Base-by-base conservation (phyloP, 1,284 basidiomycete species). In the Heliocybe sulcata region DNA sequence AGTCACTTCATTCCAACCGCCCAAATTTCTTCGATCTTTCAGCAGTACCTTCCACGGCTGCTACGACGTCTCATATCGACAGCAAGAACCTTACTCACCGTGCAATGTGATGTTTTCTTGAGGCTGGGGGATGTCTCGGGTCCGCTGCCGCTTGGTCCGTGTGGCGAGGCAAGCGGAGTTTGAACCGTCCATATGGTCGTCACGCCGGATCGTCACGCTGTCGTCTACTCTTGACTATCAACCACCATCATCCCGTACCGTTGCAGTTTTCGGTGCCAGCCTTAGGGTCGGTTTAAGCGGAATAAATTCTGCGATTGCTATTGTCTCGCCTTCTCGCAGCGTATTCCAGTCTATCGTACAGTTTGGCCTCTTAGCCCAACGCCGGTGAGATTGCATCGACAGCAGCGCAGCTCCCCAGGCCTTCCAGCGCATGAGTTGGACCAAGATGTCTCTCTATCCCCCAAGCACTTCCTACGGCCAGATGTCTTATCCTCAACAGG, bases 401-500 rank as follows among this genome's bases (percentile, higher is more conserved):
- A 26, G 20, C 52, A 45, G 27, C 29, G 51, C 8, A 49, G 8
- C 47, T 49, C 14, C 22, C 8, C 22, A n/a, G 23, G 20, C 23
- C 51, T 35, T 45, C 51, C 51, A 33, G 29, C 29, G 27, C 29
- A 31, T 31, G 29, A 52, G 26, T 52, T 35, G 33, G 33, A 35
- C 49, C 57, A 58, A 61, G 31, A 79, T 80, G 77, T 77, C 77
- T 59, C 69, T 78, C 62, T 79, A 79, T 64, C 67, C 74, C 59
- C 77, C 77, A 61, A 67, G 68, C 57, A 64, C 71, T 53, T 60
- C 71, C 52, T 79, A 71, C 57, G 66, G 67, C 60, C 74, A 75
- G 58, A 62, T 69, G 60, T 53, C 68, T 51, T 77, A 71, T 57
- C 65, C 69, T 57, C 66, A 73, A 38, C 67, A 70, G 64, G 72